Evolutionary conservation across 768 basidiomycete genomes (phyloP), one percentile per base, ranked within the genome.

Genomic region (Mycena galericulata): DNA sequence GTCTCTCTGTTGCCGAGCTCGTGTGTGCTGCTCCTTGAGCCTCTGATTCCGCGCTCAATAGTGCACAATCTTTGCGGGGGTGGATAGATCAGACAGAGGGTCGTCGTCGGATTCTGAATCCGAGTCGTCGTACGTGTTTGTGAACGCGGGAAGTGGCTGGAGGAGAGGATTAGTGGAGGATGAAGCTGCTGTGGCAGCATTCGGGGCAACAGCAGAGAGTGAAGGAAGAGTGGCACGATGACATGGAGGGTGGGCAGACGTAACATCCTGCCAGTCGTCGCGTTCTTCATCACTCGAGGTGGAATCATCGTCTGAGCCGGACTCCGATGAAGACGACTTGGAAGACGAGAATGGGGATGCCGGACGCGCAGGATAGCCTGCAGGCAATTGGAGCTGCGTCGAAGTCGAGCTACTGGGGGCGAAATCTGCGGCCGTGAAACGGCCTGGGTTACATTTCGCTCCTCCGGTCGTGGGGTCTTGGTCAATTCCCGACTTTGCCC

Each of bases 401-500:
- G 60, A 68, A 18, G 34, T 47, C 8, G 67, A 68, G 15, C 18
- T n/a, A 36, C 58, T 62, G 2, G 67, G 58, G 14, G 29, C 54
- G 15, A 68, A 68, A 26, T 68, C 67, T 17, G 41, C 50, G 1
- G 67, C 51, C 1, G 30, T 62, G 59, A 68, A 68, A 2, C 24
- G 40, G n/a, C 5, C 29, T 6, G 29, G 24, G 50, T 68, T 62
- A 29, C 41, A 45, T 32, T 51, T 68, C 45, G 40, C 27, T 17
- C 40, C 49, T 29, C 58, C 66, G 29, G 51, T 53, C 9, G 29
- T 27, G 14, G 29, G 22, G 46, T 60, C 50, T 20, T 24, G 8
- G 30, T 66, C 65, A 11, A 68, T 40, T 22, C 67, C 67, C 1
- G 60, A 54, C 45, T 68, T 68, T 18, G 50, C 36, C 67, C 67